Evolutionary conservation across 345 rosid genomes (phyloP).

Genomic region (Anacardium occidentale): DNA sequence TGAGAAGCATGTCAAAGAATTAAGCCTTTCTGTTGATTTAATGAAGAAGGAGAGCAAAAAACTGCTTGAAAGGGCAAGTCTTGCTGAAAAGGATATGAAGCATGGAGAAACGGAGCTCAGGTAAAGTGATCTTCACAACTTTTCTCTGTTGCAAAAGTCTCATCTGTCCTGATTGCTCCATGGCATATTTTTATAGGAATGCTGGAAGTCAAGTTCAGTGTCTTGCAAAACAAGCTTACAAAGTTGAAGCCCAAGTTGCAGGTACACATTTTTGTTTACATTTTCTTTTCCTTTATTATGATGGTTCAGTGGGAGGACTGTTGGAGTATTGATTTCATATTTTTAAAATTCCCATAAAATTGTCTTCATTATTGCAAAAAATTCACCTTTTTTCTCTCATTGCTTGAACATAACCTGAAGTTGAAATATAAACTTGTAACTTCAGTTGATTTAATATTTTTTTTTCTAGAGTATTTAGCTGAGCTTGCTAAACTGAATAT

Average conservation of each 20-base stretch:
- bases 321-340: background rate
- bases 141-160: constrained; percentile 8
- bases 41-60: constrained; percentile 86
- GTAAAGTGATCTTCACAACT: constrained; percentile 32
- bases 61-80: constrained; percentile 82
- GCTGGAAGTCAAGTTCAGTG: constrained; percentile 69
- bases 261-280: constrained; percentile 40
- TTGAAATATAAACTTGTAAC: background rate
- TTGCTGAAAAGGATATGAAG: constrained; percentile 85
- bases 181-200: constrained; percentile 44
- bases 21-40: constrained; percentile 69
- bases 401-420: background rate
- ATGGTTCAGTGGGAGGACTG: background rate
- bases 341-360: background rate
- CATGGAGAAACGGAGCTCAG: constrained; percentile 68
- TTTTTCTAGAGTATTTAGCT: too few species aligned
- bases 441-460: background rate
- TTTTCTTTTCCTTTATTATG: background rate
- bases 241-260: constrained; percentile 71
- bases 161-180: constrained; percentile 9
- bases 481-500: background rate
- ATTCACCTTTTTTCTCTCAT: background rate
- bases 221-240: constrained; percentile 69
- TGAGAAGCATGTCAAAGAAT: constrained; percentile 76
- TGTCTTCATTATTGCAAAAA: background rate